Conservation (phyloP, 306 rosid species). For the Myrica gale region DNA sequence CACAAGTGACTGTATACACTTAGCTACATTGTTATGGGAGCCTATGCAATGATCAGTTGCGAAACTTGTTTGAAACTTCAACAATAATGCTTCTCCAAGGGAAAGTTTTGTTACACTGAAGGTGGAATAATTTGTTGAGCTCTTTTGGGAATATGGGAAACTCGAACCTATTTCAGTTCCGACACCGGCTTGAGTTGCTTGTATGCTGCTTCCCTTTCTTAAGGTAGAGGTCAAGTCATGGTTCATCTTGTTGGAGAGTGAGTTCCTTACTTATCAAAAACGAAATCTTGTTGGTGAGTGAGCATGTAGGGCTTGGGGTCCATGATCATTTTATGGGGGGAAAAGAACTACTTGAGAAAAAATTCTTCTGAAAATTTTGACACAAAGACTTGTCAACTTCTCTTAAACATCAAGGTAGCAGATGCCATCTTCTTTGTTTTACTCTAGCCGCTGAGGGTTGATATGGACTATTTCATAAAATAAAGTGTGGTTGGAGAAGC, state of each 20-base stretch:
- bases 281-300: not conserved
- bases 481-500: not conserved
- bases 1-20: too few relatives aligned
- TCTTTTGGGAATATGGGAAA: not conserved
- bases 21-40: not conserved
- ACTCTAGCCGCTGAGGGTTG: not conserved
- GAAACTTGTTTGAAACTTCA: not conserved
- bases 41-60: not conserved
- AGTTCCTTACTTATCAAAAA: too few relatives aligned
- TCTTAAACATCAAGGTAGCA: not conserved
- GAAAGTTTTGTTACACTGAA: not conserved
- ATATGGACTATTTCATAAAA: not conserved
- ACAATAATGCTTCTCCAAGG: not conserved
- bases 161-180: conserved; percentile 1
- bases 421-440: not conserved
- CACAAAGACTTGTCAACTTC: not conserved
- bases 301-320: not conserved
- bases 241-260: not conserved
- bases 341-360: not conserved
- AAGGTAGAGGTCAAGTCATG: not conserved
- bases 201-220: not conserved
- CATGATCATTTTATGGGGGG: not conserved
- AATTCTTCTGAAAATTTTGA: not conserved
- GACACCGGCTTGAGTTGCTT: not conserved
- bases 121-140: not conserved